phyloP scores from a whole-genome alignment of 1,139 yeast genomes.

The Sporopachydermia cereana region DNA sequence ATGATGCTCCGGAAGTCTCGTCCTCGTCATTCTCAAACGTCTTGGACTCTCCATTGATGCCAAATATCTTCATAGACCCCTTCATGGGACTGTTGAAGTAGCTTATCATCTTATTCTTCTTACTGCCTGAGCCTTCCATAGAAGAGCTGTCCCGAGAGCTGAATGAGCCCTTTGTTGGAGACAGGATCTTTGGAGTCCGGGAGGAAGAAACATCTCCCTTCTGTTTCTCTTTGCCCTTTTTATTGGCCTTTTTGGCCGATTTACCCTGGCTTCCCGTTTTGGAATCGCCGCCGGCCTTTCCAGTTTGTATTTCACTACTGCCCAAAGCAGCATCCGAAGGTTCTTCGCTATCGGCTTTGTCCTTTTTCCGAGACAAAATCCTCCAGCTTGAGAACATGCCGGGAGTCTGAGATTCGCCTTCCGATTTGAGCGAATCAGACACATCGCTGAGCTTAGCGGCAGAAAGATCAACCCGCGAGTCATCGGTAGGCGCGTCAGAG shows the following conservation, averaged over 20 bases:
- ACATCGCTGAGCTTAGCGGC: not conserved
- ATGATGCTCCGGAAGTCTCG: not conserved
- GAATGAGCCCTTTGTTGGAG: not conserved
- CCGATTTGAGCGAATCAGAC: slow-evolving; percentile 1
- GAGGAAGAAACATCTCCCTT: not conserved
- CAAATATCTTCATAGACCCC: slow-evolving; percentile 3
- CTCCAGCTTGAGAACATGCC: slow-evolving; percentile 5
- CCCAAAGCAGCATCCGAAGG: not conserved
- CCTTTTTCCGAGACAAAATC: not conserved
- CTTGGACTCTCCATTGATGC: slow-evolving; percentile 1
- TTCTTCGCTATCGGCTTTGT: not conserved
- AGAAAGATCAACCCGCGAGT: not conserved
- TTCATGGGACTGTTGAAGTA: slow-evolving; percentile 5
- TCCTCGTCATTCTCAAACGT: not conserved
- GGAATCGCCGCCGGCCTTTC: no score
- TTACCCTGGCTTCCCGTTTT: no score
- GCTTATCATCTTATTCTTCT: not conserved
- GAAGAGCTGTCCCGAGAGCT: slow-evolving; percentile 1
- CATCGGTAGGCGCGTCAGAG: not conserved
- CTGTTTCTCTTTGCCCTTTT: not conserved
- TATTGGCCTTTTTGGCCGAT: no score
- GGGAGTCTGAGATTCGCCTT: not conserved
- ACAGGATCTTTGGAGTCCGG: not conserved
- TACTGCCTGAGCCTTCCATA: not conserved
- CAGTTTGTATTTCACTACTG: no score